phyloP scores from a whole-genome alignment of 2,329 filamentous ascomycete genomes.

The Orbilia blumenaviensis region DNA sequence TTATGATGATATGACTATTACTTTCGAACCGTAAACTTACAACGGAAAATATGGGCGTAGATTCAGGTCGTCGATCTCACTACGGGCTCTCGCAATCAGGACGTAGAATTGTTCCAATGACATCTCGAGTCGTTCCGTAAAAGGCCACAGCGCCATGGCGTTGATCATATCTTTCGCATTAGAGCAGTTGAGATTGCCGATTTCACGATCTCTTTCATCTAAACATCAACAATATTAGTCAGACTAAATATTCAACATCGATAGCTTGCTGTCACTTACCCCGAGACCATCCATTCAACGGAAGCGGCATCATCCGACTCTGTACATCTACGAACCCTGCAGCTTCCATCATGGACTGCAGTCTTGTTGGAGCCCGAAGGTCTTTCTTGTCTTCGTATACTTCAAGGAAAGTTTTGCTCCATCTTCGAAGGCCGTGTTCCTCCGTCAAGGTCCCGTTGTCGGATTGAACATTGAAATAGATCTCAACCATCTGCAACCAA shows the following conservation, averaged over 20 bases:
- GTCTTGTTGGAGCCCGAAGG: conserved; percentile 70
- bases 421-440: conserved; percentile 70
- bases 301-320: conserved; percentile 71
- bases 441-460: conserved; percentile 80
- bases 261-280: conserved; percentile 63
- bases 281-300: conserved; percentile 74
- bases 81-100: conserved; percentile 55
- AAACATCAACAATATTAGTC: conserved; percentile 54
- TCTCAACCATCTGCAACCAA: conserved; percentile 89
- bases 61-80: conserved; percentile 56
- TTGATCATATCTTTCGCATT: conserved; percentile 62
- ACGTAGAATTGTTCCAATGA: conserved; percentile 60
- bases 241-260: not conserved
- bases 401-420: conserved; percentile 72
- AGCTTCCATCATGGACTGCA: conserved; percentile 69
- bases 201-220: conserved; percentile 62
- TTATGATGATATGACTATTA: not conserved
- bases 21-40: conserved; percentile 52
- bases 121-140: conserved; percentile 63
- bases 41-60: conserved; percentile 58
- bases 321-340: conserved; percentile 76
- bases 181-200: conserved; percentile 59
- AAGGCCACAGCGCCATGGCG: conserved; percentile 63
- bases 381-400: conserved; percentile 73
- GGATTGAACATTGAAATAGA: conserved; percentile 85